Evolutionary conservation across 1,284 basidiomycete species (phyloP), one percentile per base, ranked within the genome.

Genomic region (Apiotrichum sp.): DNA sequence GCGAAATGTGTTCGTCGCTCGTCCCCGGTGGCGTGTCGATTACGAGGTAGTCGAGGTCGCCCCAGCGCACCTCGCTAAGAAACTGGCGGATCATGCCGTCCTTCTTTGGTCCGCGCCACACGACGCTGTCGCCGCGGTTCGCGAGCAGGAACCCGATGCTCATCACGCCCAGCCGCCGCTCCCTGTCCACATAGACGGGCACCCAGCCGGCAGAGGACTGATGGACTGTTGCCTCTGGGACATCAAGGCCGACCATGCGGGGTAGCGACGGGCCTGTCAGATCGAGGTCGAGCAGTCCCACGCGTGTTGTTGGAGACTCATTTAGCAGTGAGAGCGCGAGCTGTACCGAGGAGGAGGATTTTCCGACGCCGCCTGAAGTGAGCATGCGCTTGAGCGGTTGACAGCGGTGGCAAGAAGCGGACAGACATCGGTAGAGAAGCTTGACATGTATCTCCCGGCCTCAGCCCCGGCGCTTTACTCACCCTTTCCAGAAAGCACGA

Each of bases 61-160:
- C 95, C 96, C 96, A 99, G 59, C 92, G 78, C 10, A 98, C 96
- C 68, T 99, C 93, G 65, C 86, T 86, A 71, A 98, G 76, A 72
- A 99, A 98, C 78, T 99, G 96, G 66, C 93, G 81, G 68, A 99
- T 98, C 96, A 98, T 98, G 47, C 91, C 96, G 68, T 97, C 97
- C 83, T 98, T 99, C 82, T 98, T 98, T 38, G 96, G 96, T 0
- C 96, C 96, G 64, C 96, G 80, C 96, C 96, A 99, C 0, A 99
- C 90, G 39, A 99, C 92, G 13, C 87, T 89, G 71, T 97, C 93
- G 51, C 88, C 88, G 67, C 86, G 86, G 67, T 86, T 86, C 76
- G 89, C 89, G 59, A 98, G 77, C 66, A 99, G 77, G 72, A 98
- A 98, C 3, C 93, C 96, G 11, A 98, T 93, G 68, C 88, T 91